A percentile compares a stretch with the other conserved stretches of the same genome.
Conservation (phyloP, 2,329 filamentous ascomycete species). For the Tolypocladium album region DNA sequence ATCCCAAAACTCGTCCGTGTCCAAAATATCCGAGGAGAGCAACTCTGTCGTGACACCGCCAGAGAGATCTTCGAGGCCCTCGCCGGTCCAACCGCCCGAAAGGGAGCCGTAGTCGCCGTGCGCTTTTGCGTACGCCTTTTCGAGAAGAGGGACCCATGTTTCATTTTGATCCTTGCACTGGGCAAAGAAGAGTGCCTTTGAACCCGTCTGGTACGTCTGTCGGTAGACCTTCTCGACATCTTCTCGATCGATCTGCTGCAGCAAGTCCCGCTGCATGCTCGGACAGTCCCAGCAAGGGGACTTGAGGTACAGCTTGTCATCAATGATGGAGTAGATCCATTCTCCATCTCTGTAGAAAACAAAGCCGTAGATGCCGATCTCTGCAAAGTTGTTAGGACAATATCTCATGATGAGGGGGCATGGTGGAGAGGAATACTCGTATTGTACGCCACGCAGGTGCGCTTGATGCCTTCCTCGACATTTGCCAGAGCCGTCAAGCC, state of each 20-base stretch:
- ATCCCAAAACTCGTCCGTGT: constrained; percentile 74
- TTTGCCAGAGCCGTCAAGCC: constrained; percentile 68
- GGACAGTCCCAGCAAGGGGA: constrained; percentile 75
- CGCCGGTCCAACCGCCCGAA: constrained; percentile 58
- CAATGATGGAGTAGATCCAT: constrained; percentile 85
- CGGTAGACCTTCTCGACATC: constrained; percentile 63
- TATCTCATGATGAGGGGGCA: no score
- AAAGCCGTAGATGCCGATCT: constrained; percentile 78
- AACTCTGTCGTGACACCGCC: constrained; percentile 63
- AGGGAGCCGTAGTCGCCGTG: constrained; percentile 69
- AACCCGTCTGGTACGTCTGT: constrained; percentile 62
- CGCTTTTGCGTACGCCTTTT: constrained; percentile 78
- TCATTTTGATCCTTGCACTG: constrained; percentile 67
- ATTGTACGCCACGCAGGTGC: constrained; percentile 66
- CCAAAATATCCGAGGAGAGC: constrained; percentile 59
- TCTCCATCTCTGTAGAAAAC: constrained; percentile 82
- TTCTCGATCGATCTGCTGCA: constrained; percentile 65
- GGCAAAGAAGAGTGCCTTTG: constrained; percentile 67
- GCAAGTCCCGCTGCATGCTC: constrained; percentile 60
- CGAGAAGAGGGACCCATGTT: constrained; percentile 70
- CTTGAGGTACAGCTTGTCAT: constrained; percentile 80
- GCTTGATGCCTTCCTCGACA: constrained; percentile 57
- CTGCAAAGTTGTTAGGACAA: constrained; percentile 4
- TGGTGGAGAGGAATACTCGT: constrained; percentile 29
- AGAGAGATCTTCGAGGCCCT: constrained; percentile 48